Conservation (phyloP, 2,329 filamentous ascomycete species). For the Periglandula ipomoeae region DNA sequence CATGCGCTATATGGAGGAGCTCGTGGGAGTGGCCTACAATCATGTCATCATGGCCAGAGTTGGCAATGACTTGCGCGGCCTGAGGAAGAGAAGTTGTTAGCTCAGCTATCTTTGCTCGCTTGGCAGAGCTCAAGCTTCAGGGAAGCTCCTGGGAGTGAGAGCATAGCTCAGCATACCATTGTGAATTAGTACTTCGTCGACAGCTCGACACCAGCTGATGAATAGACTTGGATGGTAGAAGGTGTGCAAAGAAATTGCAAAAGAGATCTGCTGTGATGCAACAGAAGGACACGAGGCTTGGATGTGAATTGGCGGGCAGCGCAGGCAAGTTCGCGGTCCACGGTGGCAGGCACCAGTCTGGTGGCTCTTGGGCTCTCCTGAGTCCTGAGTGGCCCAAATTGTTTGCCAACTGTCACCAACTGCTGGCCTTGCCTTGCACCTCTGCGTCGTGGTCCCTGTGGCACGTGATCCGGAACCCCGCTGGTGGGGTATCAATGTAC, state of each 20-base stretch:
- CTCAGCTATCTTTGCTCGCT: not conserved
- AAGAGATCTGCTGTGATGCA: not conserved
- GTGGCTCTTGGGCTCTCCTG: not conserved
- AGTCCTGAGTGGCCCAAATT: not conserved
- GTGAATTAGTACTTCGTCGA: not conserved
- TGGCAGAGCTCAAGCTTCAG: not conserved
- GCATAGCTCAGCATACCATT: slow-evolving; percentile 5
- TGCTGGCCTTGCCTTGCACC: too few species aligned
- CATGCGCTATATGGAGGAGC: not conserved
- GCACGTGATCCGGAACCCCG: slow-evolving; percentile 1
- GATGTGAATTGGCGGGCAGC: slow-evolving; percentile 2
- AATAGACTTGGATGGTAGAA: not conserved
- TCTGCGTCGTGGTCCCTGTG: not conserved
- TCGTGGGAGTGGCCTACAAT: slow-evolving; percentile 62
- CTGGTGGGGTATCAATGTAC: not conserved
- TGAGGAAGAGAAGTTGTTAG: slow-evolving; percentile 19
- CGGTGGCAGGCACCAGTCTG: not conserved
- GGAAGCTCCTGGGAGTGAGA: not conserved
- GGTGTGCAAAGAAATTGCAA: not conserved
- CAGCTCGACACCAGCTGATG: not conserved
- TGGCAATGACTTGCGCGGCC: slow-evolving; percentile 36
- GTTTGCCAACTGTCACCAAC: slow-evolving; percentile 5
- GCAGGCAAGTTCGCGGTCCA: not conserved
- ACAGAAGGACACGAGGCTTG: not conserved
- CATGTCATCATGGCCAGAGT: slow-evolving; percentile 84